A percentile compares a stretch with the other conserved stretches of the same genome.
Conservation (phyloP, 768 basidiomycete genomes). For the Gautieria morchelliformis region DNA sequence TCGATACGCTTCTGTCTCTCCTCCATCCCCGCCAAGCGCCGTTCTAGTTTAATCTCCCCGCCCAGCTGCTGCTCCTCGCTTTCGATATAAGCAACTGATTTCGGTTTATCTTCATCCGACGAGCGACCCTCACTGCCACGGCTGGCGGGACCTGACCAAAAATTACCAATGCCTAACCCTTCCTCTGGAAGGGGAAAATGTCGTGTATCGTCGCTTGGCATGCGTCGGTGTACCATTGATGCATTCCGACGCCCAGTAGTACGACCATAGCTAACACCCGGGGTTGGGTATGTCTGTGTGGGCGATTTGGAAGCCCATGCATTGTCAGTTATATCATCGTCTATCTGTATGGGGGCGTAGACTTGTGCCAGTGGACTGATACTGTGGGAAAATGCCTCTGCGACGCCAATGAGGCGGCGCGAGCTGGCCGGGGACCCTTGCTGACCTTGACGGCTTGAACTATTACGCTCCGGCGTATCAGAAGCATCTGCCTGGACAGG, state of each 20-base stretch:
- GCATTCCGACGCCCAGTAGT: not conserved
- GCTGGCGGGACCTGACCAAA: conserved; percentile 2
- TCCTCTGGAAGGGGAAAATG: not conserved
- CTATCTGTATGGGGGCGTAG: not conserved
- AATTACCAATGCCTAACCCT: not conserved
- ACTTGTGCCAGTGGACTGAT: conserved; percentile 6
- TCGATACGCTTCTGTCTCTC: conserved; percentile 39
- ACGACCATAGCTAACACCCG: not conserved
- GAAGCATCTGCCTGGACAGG: conserved; percentile 12
- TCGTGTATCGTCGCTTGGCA: not conserved
- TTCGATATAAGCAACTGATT: conserved; percentile 20
- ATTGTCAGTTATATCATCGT: not conserved
- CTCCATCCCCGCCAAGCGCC: conserved; percentile 33
- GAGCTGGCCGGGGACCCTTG: not conserved
- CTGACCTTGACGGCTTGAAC: not conserved
- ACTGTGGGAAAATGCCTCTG: not conserved
- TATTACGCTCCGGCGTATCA: conserved; percentile 13
- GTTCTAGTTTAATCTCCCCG: conserved; percentile 20
- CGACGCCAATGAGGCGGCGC: not conserved
- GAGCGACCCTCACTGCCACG: conserved; percentile 7
- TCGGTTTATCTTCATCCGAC: conserved; percentile 19
- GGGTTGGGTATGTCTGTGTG: not conserved
- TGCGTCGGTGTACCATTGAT: not conserved
- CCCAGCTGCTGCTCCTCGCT: conserved; percentile 16
- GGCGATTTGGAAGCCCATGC: not conserved